These are phyloP conservation scores for Exophiala sideris DNA, from an alignment of 2,329 filamentous ascomycete genomes.

Conservation along the genomic window DNA sequence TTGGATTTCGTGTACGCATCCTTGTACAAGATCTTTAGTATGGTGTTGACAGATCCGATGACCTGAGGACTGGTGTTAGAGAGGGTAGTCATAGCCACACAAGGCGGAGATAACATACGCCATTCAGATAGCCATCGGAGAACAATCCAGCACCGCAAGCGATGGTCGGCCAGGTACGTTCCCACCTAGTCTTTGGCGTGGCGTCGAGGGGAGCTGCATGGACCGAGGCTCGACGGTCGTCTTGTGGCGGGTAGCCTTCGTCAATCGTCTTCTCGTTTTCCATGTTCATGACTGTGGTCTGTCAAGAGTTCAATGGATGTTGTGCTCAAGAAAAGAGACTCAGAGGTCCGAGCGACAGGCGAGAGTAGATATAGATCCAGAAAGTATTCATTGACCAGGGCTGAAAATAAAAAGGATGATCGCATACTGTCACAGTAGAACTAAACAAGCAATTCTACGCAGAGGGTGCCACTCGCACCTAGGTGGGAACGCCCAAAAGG, in stretches of 20 bases:
- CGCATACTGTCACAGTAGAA: too few species aligned
- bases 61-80: constrained; percentile 47
- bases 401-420: too few species aligned
- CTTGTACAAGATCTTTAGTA: constrained; percentile 67
- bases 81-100: neutral
- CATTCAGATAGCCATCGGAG: constrained; percentile 88
- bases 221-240: constrained; percentile 10
- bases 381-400: too few species aligned
- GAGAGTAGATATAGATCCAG: constrained; percentile 1
- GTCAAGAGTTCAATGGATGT: neutral
- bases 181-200: constrained; percentile 44
- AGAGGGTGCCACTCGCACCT: too few species aligned
- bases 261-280: constrained; percentile 14
- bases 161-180: constrained; percentile 68
- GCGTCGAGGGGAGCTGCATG: constrained; percentile 18
- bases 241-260: constrained; percentile 8
- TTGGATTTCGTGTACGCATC: constrained; percentile 64
- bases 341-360: neutral
- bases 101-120: constrained; percentile 48
- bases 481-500: too few species aligned
- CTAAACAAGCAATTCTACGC: too few species aligned
- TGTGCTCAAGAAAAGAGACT: neutral
- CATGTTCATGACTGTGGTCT: constrained; percentile 2
- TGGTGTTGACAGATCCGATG: constrained; percentile 82
- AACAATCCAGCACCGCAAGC: constrained; percentile 88